Evolutionary conservation across 2,329 filamentous ascomycete genomes (phyloP).

Genomic region (Exophiala sp.): DNA sequence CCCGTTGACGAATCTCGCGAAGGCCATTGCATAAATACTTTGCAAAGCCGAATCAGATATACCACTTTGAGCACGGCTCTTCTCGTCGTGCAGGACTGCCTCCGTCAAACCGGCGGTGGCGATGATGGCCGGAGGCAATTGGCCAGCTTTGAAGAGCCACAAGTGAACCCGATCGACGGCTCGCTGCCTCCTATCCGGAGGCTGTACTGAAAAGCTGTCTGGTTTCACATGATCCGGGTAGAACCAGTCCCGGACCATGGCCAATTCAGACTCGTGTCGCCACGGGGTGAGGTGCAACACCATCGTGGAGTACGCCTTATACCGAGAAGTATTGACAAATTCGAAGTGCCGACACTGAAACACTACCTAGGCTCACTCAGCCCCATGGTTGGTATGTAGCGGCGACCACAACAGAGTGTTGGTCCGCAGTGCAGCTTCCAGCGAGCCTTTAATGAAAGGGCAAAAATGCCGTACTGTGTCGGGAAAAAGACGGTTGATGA

Average conservation of each 20-base stretch:
- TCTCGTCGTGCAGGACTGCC: constrained; percentile 26
- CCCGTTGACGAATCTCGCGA: constrained; percentile 29
- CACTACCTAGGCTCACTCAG: neutral
- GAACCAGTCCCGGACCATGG: constrained; percentile 29
- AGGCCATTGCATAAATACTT: constrained; percentile 30
- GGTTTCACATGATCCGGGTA: constrained; percentile 21
- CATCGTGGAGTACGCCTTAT: constrained; percentile 4
- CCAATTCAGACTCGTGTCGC: constrained; percentile 27
- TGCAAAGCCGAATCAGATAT: constrained; percentile 26
- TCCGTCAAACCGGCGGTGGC: constrained; percentile 27
- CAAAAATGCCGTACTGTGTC: too few relatives aligned
- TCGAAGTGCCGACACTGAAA: too few relatives aligned
- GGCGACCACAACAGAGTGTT: too few relatives aligned
- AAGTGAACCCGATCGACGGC: constrained; percentile 26
- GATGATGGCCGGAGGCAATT: constrained; percentile 20
- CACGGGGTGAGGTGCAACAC: constrained; percentile 22
- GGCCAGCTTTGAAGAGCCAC: constrained; percentile 26
- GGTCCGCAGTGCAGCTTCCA: too few relatives aligned
- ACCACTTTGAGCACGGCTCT: neutral
- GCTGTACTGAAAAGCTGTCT: constrained; percentile 19
- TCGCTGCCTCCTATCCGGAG: constrained; percentile 23
- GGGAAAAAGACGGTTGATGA: too few relatives aligned
- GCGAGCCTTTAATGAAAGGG: too few relatives aligned
- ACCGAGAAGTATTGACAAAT: too few relatives aligned
- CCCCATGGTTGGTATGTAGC: neutral